phyloP scores from a whole-genome alignment of 129 eudicot species.

The Apium graveolens region DNA sequence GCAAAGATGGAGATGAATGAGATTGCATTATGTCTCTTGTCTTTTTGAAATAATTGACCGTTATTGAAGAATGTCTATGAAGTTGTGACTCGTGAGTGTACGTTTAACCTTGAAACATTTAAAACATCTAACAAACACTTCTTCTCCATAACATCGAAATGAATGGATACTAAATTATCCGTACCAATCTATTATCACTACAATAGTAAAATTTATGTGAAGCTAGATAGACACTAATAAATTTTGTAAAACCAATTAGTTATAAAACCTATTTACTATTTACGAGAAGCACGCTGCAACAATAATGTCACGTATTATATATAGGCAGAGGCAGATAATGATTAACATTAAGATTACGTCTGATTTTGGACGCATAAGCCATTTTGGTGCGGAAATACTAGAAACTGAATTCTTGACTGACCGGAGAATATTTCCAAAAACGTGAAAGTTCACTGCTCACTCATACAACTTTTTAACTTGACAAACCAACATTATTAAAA shows the following conservation, averaged over 20 bases:
- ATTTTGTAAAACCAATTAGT: too few relatives aligned
- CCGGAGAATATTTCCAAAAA: constrained; percentile 10
- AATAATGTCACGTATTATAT: too few relatives aligned
- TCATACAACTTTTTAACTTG: neutral
- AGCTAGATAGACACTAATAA: neutral
- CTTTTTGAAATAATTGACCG: neutral
- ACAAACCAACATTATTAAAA: neutral
- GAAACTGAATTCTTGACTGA: neutral
- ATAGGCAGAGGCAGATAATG: neutral
- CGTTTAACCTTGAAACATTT: neutral
- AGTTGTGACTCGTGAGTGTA: constrained; percentile 1
- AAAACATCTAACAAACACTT: neutral
- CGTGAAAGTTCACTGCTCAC: constrained; percentile 2
- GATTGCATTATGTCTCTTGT: constrained; percentile 3
- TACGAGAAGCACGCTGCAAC: too few relatives aligned
- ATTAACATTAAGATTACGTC: neutral
- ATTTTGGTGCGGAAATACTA: neutral
- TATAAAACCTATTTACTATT: too few relatives aligned
- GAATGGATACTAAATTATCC: neutral
- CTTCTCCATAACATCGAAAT: neutral
- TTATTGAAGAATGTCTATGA: neutral
- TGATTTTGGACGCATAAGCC: neutral
- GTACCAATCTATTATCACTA: neutral
- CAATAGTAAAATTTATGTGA: neutral
- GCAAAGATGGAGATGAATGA: neutral